Conservation (phyloP, 441 rosid genomes). For the Breynia disticha region DNA sequence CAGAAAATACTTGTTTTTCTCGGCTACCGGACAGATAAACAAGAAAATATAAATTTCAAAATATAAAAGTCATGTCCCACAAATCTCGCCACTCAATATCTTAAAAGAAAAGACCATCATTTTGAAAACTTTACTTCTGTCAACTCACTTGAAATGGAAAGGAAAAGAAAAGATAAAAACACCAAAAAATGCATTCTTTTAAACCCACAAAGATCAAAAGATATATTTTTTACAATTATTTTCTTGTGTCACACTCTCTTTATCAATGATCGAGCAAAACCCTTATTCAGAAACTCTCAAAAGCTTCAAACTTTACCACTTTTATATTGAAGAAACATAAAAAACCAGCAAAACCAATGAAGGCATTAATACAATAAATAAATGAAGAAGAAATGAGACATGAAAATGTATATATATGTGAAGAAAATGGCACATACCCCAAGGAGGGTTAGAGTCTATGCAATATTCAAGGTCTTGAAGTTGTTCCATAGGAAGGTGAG, state of each 20-base stretch:
- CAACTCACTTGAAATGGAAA: no score
- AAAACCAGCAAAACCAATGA: not conserved
- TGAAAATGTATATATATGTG: not conserved
- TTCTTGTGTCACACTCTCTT: no score
- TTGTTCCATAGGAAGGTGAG: constrained; percentile 89
- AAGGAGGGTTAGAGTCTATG: constrained; percentile 96
- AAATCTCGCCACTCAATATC: no score
- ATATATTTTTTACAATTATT: no score
- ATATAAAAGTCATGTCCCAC: no score
- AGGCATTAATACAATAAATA: not conserved
- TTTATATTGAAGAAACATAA: not conserved
- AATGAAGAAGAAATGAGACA: not conserved
- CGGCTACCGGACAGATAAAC: not conserved
- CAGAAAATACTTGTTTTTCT: not conserved
- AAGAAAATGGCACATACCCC: constrained; percentile 45
- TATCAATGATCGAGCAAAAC: no score
- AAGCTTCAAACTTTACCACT: no score
- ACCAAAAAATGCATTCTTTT: not conserved
- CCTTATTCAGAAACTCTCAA: no score
- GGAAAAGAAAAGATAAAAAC: not conserved
- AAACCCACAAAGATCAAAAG: no score
- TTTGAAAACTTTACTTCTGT: no score
- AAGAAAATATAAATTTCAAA: no score
- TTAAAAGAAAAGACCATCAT: no score
- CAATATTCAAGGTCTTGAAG: constrained; percentile 98